These are phyloP conservation scores for Aphanomyces stellatus DNA, from an alignment of 352 stramenopile genomes.

Conservation along the genomic window DNA sequence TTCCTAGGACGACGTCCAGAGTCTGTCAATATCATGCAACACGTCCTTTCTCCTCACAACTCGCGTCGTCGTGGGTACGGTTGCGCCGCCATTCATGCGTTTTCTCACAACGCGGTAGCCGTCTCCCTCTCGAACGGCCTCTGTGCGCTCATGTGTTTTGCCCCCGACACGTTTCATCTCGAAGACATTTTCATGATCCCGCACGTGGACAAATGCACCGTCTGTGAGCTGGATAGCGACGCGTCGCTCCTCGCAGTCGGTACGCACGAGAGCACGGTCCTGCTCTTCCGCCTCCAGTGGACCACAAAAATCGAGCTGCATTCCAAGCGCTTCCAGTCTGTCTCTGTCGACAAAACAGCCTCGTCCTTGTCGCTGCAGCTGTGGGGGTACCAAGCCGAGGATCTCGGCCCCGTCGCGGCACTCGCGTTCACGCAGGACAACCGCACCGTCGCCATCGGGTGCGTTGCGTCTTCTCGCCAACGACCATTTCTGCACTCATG, in stretches of 20 bases:
- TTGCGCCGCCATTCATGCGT: not conserved
- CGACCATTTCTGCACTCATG: not conserved
- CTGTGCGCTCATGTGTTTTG: slow-evolving; percentile 6
- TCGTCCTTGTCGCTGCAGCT: slow-evolving; percentile 25
- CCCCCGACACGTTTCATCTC: not conserved
- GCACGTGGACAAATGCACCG: not conserved
- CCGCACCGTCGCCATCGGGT: slow-evolving; percentile 44
- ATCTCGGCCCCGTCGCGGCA: slow-evolving; percentile 48
- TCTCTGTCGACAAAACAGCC: not conserved
- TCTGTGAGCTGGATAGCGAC: not conserved
- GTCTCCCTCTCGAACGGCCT: not conserved
- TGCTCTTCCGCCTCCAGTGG: not conserved
- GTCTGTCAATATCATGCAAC: not conserved
- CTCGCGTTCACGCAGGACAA: slow-evolving; percentile 63
- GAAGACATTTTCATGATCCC: not conserved
- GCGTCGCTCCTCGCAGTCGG: not conserved
- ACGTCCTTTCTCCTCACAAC: not conserved
- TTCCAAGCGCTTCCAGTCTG: not conserved
- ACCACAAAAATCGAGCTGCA: not conserved
- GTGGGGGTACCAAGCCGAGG: slow-evolving; percentile 49
- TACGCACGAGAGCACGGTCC: not conserved
- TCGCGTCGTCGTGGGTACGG: not conserved
- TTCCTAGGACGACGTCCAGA: not conserved
- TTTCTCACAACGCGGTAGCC: not conserved
- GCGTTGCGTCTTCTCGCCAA: not conserved